phyloP scores from a whole-genome alignment of 2,329 filamentous ascomycete genomes.

The Colletotrichum lentis region DNA sequence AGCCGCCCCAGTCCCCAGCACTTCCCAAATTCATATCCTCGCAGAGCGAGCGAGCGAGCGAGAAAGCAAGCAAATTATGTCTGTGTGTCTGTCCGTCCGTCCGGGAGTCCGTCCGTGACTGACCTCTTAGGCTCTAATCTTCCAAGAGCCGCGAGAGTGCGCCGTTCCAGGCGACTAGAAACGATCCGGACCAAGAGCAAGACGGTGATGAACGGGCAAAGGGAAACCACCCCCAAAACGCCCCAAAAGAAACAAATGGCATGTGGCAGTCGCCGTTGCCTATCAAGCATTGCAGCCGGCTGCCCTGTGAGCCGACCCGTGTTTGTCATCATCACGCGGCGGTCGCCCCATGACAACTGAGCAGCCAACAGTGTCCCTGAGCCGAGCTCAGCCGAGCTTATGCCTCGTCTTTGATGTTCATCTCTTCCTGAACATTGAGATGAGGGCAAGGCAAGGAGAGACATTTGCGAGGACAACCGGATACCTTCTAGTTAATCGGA shows the following conservation, averaged over 20 bases:
- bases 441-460: neutral
- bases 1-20: neutral
- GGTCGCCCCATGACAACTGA: neutral
- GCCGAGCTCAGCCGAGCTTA: neutral
- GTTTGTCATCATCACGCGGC: neutral
- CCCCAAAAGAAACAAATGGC: neutral
- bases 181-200: conserved; percentile 10
- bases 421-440: neutral
- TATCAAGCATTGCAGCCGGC: conserved; percentile 12
- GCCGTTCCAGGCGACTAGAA: conserved; percentile 23
- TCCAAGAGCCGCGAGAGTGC: conserved; percentile 23
- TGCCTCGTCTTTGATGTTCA: neutral
- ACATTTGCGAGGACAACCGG: conserved; percentile 5
- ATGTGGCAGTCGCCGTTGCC: neutral
- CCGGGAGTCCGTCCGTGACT: neutral
- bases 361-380: neutral
- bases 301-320: neutral
- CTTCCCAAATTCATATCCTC: neutral
- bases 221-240: conserved; percentile 27
- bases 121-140: conserved; percentile 21
- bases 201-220: neutral
- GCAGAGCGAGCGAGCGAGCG: neutral
- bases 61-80: neutral
- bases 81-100: no score
- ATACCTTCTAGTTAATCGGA: conserved; percentile 52